These are phyloP conservation scores for Aureobasidium sp. DNA, from an alignment of 2,329 filamentous ascomycete genomes.

Conservation along the genomic window DNA sequence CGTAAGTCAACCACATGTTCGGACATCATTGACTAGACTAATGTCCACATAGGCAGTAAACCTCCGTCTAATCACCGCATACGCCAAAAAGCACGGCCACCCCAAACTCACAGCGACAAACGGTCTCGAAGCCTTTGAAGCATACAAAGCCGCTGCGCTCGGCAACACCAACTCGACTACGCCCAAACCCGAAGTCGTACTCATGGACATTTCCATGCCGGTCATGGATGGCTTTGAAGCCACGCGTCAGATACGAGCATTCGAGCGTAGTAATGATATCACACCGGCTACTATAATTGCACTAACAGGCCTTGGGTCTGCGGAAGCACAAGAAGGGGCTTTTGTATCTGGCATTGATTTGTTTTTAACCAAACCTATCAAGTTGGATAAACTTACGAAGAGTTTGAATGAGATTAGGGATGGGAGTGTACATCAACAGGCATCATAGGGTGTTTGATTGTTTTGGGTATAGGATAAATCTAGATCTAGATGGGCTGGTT, in stretches of 20 bases:
- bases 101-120: slow-evolving; percentile 33
- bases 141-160: slow-evolving; percentile 24
- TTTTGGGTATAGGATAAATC: neutral
- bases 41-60: slow-evolving; percentile 15
- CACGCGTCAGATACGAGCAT: slow-evolving; percentile 11
- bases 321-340: slow-evolving; percentile 20
- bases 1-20: slow-evolving; percentile 8
- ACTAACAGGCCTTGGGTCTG: slow-evolving; percentile 21
- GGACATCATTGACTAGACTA: neutral
- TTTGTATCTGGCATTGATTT: slow-evolving; percentile 20
- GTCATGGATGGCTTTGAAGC: slow-evolving; percentile 17
- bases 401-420: slow-evolving; percentile 17
- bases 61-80: slow-evolving; percentile 24
- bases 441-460: too few species aligned
- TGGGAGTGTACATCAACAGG: neutral
- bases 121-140: slow-evolving; percentile 36
- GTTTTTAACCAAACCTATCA: slow-evolving; percentile 23
- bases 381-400: neutral
- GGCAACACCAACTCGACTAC: neutral
- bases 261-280: slow-evolving; percentile 8
- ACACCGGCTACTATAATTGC: slow-evolving; percentile 17
- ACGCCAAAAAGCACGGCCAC: slow-evolving; percentile 24
- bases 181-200: slow-evolving; percentile 28
- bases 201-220: slow-evolving; percentile 19
- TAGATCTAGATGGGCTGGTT: too few species aligned